Evolutionary conservation across 148 eudicot species (phyloP).

Genomic region (Persicaria maculosa): DNA sequence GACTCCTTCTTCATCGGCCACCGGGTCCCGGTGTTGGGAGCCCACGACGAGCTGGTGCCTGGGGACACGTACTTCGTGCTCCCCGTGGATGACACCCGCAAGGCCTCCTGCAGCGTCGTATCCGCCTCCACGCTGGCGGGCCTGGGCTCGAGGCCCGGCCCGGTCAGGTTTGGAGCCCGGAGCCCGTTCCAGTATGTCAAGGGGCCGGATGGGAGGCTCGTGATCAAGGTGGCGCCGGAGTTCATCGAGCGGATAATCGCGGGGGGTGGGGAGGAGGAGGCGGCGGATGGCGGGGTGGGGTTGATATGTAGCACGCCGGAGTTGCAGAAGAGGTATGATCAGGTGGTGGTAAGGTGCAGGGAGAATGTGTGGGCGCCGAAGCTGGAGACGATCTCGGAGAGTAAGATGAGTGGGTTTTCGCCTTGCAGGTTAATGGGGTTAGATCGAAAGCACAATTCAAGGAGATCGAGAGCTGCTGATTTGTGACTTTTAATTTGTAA

Average conservation of each 20-base stretch:
- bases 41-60: slow-evolving; percentile 38
- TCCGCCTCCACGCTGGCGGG: slow-evolving; percentile 35
- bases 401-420: slow-evolving; percentile 37
- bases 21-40: slow-evolving; percentile 47
- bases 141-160: slow-evolving; percentile 14
- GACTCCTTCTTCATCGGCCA: slow-evolving; percentile 78
- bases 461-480: too few relatives aligned
- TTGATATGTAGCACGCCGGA: slow-evolving; percentile 74
- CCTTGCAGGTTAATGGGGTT: slow-evolving; percentile 34
- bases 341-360: slow-evolving; percentile 45
- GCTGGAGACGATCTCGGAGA: slow-evolving; percentile 58
- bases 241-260: slow-evolving; percentile 40
- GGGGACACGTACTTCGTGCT: slow-evolving; percentile 58
- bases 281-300: too few relatives aligned
- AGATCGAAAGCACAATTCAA: slow-evolving; percentile 28
- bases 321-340: slow-evolving; percentile 55
- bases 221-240: slow-evolving; percentile 62
- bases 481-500: too few relatives aligned
- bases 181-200: slow-evolving; percentile 57
- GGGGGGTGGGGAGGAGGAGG: slow-evolving; percentile 2
- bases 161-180: slow-evolving; percentile 16
- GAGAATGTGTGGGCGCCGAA: slow-evolving; percentile 62
- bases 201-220: slow-evolving; percentile 47
- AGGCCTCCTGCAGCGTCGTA: slow-evolving; percentile 23
- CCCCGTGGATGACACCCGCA: slow-evolving; percentile 50